Evolutionary conservation across 2,329 filamentous ascomycete species (phyloP).

Genomic region (Grosmannia serpens): DNA sequence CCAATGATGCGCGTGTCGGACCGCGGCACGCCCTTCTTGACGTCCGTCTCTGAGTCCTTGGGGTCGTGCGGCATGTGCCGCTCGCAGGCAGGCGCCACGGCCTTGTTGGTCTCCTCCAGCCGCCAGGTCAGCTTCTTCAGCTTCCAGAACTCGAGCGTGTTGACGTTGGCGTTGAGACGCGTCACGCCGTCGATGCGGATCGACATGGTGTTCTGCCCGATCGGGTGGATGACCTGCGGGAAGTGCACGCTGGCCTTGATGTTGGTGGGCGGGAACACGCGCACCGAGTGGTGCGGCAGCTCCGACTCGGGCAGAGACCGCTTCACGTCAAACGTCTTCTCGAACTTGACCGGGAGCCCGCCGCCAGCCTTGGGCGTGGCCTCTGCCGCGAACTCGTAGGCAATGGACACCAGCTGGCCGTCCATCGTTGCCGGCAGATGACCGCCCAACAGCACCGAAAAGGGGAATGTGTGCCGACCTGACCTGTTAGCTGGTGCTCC

Average conservation of each 20-base stretch:
- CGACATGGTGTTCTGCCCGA: slow-evolving; percentile 66
- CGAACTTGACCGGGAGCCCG: slow-evolving; percentile 42
- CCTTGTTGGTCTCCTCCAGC: slow-evolving; percentile 77
- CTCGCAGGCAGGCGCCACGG: slow-evolving; percentile 66
- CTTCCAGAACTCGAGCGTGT: slow-evolving; percentile 71
- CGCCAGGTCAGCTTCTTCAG: slow-evolving; percentile 88
- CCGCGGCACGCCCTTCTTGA: slow-evolving; percentile 58
- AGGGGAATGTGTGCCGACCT: slow-evolving; percentile 70
- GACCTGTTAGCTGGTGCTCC: slow-evolving; percentile 3
- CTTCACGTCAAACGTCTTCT: slow-evolving; percentile 59
- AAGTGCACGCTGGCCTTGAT: slow-evolving; percentile 78
- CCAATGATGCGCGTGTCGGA: slow-evolving; percentile 68
- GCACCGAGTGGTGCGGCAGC: slow-evolving; percentile 75
- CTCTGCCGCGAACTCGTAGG: slow-evolving; percentile 67
- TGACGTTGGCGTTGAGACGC: slow-evolving; percentile 52
- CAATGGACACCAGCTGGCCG: slow-evolving; percentile 58
- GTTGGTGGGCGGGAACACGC: slow-evolving; percentile 93
- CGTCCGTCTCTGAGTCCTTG: slow-evolving; percentile 29
- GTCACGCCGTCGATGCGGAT: slow-evolving; percentile 82
- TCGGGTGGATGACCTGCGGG: slow-evolving; percentile 73
- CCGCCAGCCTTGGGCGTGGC: slow-evolving; percentile 47
- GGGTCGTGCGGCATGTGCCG: slow-evolving; percentile 54
- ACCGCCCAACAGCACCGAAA: slow-evolving; percentile 76
- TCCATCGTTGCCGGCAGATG: slow-evolving; percentile 77
- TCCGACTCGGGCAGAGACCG: slow-evolving; percentile 66